phyloP scores from a whole-genome alignment of 495 filamentous ascomycete species.

The Aspergillus taichungensis region DNA sequence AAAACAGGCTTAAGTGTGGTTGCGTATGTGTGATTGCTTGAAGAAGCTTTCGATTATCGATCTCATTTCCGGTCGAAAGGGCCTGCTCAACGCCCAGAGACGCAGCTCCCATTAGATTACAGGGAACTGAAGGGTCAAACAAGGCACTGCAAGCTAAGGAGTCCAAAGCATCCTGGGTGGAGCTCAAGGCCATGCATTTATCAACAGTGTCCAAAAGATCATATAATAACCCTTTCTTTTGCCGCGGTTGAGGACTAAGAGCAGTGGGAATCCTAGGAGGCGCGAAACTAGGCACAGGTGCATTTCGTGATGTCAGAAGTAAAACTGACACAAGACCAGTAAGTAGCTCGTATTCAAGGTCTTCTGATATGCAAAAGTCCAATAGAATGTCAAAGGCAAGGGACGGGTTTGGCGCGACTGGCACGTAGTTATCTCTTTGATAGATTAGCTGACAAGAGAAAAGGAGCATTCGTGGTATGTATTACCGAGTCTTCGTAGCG shows the following conservation, averaged over 20 bases:
- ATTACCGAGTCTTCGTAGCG: background rate
- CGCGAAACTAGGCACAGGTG: conserved; percentile 4
- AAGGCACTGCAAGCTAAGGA: conserved; percentile 16
- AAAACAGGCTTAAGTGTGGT: conserved; percentile 7
- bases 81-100: conserved; percentile 7
- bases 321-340: conserved; percentile 6
- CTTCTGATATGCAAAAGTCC: conserved; percentile 7
- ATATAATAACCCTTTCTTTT: conserved; percentile 1
- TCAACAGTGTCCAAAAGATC: conserved; percentile 4
- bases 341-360: conserved; percentile 7
- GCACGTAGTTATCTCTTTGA: conserved; percentile 1
- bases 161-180: conserved; percentile 7
- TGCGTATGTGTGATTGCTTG: background rate
- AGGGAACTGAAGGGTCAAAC: conserved; percentile 12
- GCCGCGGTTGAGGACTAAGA: background rate
- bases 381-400: conserved; percentile 10
- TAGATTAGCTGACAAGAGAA: background rate
- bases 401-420: conserved; percentile 1
- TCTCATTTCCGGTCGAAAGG: background rate
- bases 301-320: conserved; percentile 1
- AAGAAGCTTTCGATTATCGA: conserved; percentile 1
- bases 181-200: conserved; percentile 11
- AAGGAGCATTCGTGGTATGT: background rate
- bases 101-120: conserved; percentile 11
- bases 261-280: conserved; percentile 3